A percentile compares a stretch with the other conserved stretches of the same genome.
phyloP scores from a whole-genome alignment of 176 grass and related monocot species.

The Hsuehochloa calcarea region DNA sequence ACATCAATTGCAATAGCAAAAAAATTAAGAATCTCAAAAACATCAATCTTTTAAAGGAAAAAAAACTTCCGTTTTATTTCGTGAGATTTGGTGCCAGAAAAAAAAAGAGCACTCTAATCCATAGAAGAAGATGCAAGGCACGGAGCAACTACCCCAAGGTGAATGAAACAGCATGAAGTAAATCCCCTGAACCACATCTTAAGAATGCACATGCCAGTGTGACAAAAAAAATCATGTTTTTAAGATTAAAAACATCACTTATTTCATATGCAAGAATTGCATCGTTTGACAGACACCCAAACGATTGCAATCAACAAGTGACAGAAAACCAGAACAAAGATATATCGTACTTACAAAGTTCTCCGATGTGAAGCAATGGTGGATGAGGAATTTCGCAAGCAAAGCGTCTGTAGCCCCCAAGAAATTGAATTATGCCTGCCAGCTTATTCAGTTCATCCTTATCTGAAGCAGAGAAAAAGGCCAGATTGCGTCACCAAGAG shows the following conservation, averaged over 20 bases:
- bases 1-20: background rate
- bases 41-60: background rate
- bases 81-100: background rate
- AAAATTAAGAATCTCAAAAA: background rate
- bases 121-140: background rate
- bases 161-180: background rate
- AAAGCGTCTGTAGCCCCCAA: constrained; percentile 15
- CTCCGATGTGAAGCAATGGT: constrained; percentile 20
- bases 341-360: constrained; percentile 30
- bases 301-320: background rate
- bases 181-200: background rate
- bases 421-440: background rate
- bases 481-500: constrained; percentile 29
- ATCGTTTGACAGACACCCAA: background rate
- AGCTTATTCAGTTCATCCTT: constrained; percentile 2
- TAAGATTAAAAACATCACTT: background rate
- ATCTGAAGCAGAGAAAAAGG: constrained; percentile 4
- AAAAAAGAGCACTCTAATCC: background rate
- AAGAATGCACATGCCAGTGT: background rate
- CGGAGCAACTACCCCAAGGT: background rate
- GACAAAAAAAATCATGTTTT: background rate
- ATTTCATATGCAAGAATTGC: background rate
- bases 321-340: background rate
- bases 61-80: background rate
- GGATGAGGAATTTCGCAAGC: constrained; percentile 15